Percentiles rank a stretch among this genome's conserved stretches.
Evolutionary conservation across 768 basidiomycete species (phyloP).

Genomic region (Boletus reticulatus): DNA sequence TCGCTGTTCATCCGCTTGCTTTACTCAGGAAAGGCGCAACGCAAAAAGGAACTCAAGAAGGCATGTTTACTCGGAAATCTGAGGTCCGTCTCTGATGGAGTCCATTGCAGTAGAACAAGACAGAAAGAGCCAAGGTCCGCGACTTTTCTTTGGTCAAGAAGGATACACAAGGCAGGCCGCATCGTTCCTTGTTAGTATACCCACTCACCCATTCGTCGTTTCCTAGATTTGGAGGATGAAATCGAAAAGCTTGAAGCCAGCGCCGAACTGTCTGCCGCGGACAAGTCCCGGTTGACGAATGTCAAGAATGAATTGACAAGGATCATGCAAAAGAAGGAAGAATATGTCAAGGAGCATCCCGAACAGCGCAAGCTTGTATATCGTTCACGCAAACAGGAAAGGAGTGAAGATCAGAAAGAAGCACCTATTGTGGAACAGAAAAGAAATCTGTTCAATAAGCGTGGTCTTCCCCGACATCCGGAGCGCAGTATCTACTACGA

Average conservation of each 20-base stretch:
- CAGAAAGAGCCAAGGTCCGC: slow-evolving; percentile 72
- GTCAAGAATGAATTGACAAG: slow-evolving; percentile 78
- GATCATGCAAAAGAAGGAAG: slow-evolving; percentile 84
- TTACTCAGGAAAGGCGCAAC: slow-evolving; percentile 77
- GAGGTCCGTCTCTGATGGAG: slow-evolving; percentile 6
- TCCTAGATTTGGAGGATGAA: slow-evolving; percentile 76
- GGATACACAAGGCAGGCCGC: slow-evolving; percentile 71
- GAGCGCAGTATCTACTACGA: slow-evolving; percentile 93
- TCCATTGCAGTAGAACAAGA: slow-evolving; percentile 80
- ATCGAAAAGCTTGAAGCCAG: slow-evolving; percentile 63
- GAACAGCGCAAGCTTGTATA: slow-evolving; percentile 88
- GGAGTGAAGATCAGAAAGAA: slow-evolving; percentile 40
- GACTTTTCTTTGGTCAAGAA: slow-evolving; percentile 94
- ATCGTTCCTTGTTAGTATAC: background rate
- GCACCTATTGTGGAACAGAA: slow-evolving; percentile 42
- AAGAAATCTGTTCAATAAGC: slow-evolving; percentile 74
- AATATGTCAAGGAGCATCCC: slow-evolving; percentile 90
- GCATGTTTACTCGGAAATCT: slow-evolving; percentile 32
- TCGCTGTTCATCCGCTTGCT: background rate
- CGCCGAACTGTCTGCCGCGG: slow-evolving; percentile 42
- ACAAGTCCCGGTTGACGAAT: slow-evolving; percentile 64
- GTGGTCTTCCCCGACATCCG: slow-evolving; percentile 87
- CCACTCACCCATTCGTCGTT: slow-evolving; percentile 11
- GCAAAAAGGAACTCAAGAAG: slow-evolving; percentile 96
- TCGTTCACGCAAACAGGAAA: slow-evolving; percentile 47